phyloP scores from a whole-genome alignment of 1,139 yeast species.

The Suhomyces bokatorum region DNA sequence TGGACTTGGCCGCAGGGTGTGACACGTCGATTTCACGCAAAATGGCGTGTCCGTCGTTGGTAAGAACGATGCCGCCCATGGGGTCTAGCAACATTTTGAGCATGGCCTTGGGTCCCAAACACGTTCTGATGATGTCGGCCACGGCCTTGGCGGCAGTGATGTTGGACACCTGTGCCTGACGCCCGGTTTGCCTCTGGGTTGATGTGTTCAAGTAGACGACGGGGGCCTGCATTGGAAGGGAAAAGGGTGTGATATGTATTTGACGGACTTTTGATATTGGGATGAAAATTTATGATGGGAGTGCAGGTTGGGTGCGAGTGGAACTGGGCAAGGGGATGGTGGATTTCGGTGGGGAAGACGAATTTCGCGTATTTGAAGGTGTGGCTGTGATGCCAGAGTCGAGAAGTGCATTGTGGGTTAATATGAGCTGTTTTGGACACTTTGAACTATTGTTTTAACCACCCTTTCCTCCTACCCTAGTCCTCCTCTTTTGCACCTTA shows the following conservation, averaged over 20 bases:
- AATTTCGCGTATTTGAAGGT: neutral
- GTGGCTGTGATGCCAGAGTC: neutral
- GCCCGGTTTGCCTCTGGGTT: constrained; percentile 92
- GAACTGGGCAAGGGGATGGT: neutral
- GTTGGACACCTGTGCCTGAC: constrained; percentile 95
- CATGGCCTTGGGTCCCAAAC: constrained; percentile 99
- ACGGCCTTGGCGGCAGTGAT: constrained; percentile 99
- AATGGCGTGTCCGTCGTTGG: constrained; percentile 97
- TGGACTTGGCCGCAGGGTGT: constrained; percentile 98
- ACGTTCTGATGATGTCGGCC: constrained; percentile 94
- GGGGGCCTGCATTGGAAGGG: constrained; percentile 46
- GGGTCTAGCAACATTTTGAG: constrained; percentile 97
- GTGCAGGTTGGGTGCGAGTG: constrained; percentile 3
- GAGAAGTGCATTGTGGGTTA: neutral
- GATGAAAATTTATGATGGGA: constrained; percentile 9
- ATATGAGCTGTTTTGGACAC: neutral
- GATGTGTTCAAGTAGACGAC: constrained; percentile 66
- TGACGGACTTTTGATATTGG: too few relatives aligned
- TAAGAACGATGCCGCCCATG: constrained; percentile 96
- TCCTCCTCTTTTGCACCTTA: neutral
- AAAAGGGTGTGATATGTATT: too few relatives aligned
- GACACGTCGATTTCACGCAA: constrained; percentile 87
- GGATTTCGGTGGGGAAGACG: neutral
- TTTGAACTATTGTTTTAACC: neutral
- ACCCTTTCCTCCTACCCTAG: neutral